Evolutionary conservation across 2,329 filamentous ascomycete species (phyloP).

Genomic region (Fusarium napiforme): DNA sequence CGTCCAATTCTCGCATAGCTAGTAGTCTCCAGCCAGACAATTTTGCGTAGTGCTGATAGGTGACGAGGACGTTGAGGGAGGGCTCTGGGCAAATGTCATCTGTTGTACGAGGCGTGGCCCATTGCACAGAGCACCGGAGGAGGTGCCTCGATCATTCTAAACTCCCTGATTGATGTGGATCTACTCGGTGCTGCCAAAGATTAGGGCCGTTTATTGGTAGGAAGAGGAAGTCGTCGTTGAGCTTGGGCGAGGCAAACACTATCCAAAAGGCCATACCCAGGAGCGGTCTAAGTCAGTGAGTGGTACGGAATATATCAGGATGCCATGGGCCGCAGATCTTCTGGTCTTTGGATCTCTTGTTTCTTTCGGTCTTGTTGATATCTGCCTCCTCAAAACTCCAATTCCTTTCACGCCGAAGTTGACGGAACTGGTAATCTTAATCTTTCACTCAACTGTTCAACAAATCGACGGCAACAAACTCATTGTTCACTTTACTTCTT

Average conservation of each 20-base stretch:
- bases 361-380: conserved; percentile 12
- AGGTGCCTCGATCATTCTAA: conserved; percentile 24
- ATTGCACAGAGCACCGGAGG: conserved; percentile 19
- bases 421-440: neutral
- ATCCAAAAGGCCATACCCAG: conserved; percentile 18
- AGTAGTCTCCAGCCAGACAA: conserved; percentile 22
- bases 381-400: neutral
- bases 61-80: conserved; percentile 22
- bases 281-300: conserved; percentile 42
- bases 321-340: conserved; percentile 33
- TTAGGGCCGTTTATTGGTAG: conserved; percentile 35
- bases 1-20: conserved; percentile 27
- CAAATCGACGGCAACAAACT: neutral
- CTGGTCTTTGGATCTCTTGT: conserved; percentile 16
- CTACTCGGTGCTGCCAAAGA: conserved; percentile 14
- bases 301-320: conserved; percentile 42
- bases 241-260: conserved; percentile 37
- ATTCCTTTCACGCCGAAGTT: neutral
- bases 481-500: conserved; percentile 2
- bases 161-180: conserved; percentile 20
- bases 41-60: conserved; percentile 9
- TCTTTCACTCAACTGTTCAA: conserved; percentile 6
- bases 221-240: neutral
- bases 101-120: conserved; percentile 37
- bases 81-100: conserved; percentile 35